Base-by-base conservation (phyloP, 78 protist species). In the Dictyostelium purpureum region DNA sequence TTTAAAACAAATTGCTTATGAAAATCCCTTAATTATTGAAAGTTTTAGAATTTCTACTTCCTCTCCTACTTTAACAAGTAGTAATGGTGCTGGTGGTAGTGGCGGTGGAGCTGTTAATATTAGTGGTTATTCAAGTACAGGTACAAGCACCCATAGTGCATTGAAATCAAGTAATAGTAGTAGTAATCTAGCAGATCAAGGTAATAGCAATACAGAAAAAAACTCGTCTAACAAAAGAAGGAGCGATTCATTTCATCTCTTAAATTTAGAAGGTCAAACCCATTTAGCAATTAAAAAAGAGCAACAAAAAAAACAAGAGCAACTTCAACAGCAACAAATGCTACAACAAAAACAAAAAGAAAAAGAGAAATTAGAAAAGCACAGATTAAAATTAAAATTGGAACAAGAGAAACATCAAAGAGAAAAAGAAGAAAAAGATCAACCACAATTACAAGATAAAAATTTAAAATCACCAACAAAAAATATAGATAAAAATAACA, bases 241-340 rank as follows among this genome's bases (percentile, higher is more conserved):
- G 67, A 67, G 79, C 26, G 67, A 81, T 37, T 81, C 89, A 11
- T 67, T 81, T 19, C 89, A 81, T 51, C 49, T 81, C 10, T 51
- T 81, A 47, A 73, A 73, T 40, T 11, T 52, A 26, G 61, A 73
- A 24, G 52, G 52, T 37, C 77, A 69, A 69, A 69, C 33, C 38
- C 77, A 69, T 40, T 40, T 40, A 3, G 56, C 71, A 63, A 63
- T 63, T 12, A 63, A 63, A 63, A 63, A 63, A 63, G 38, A 63
- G 33, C 71, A 63, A 33, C 71, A 63, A 63, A 63, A 33, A 19
- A 63, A 63, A 31, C 71, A 63, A 4, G 71, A 63, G 12, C 71
- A 31, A 26, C 71, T 31, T 9, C 69, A 31, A 59, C 37, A 26
- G 28, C 9, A 24, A 12, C 26, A 63, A 63, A 31, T 33, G 11